These are phyloP conservation scores for Trichoderma gamsii DNA, from an alignment of 495 filamentous ascomycete genomes.

Conservation along the genomic window DNA sequence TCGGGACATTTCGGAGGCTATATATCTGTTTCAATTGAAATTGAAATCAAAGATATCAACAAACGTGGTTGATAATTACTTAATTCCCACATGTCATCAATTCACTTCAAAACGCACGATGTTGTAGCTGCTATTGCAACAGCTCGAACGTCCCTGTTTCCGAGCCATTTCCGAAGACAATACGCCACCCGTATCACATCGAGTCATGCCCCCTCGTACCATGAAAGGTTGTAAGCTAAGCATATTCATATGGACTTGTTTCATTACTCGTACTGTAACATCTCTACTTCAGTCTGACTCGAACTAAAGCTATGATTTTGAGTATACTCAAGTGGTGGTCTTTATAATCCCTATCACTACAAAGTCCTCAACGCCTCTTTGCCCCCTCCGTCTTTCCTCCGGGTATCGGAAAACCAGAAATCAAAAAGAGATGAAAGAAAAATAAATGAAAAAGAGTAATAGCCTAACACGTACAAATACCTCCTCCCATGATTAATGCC, in stretches of 20 bases:
- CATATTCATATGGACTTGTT: background rate
- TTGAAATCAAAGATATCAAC: too few species aligned
- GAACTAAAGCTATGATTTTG: background rate
- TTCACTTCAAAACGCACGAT: too few species aligned
- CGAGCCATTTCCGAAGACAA: background rate
- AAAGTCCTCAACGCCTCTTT: background rate
- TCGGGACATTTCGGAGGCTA: too few species aligned
- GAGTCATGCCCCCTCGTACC: background rate
- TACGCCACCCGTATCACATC: background rate
- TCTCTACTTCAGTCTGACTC: background rate
- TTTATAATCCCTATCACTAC: background rate
- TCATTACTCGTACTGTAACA: background rate
- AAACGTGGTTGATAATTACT: too few species aligned
- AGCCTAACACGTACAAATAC: constrained; percentile 2
- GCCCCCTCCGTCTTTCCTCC: background rate
- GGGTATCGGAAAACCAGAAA: constrained; percentile 4
- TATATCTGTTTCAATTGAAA: too few species aligned
- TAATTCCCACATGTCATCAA: too few species aligned
- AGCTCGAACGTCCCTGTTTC: background rate
- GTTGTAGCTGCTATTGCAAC: too few species aligned
- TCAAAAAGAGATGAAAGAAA: background rate
- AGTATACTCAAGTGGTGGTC: background rate
- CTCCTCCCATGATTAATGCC: background rate
- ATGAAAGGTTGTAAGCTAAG: background rate
- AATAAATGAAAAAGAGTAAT: background rate